phyloP scores from a whole-genome alignment of 495 filamentous ascomycete genomes.

The Letharia columbiana region DNA sequence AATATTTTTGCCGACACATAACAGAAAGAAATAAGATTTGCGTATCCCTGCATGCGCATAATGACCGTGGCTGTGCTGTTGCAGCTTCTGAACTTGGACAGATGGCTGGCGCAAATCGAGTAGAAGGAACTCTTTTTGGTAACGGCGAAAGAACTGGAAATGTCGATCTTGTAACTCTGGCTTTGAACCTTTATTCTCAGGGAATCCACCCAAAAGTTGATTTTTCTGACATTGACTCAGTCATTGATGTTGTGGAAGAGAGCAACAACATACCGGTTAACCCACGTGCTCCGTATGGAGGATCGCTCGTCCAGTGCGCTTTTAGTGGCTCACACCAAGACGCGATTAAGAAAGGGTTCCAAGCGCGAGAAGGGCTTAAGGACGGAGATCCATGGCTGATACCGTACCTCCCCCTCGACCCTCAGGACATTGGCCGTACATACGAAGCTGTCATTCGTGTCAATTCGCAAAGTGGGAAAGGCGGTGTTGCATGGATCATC shows the following conservation, averaged over 20 bases:
- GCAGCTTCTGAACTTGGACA: slow-evolving; percentile 88
- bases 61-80: slow-evolving; percentile 83
- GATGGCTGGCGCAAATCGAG: slow-evolving; percentile 94
- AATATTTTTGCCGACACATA: slow-evolving; percentile 84
- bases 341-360: slow-evolving; percentile 96
- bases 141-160: slow-evolving; percentile 96
- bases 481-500: slow-evolving; percentile 91
- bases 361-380: slow-evolving; percentile 49
- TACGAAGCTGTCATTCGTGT: slow-evolving; percentile 98
- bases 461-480: slow-evolving; percentile 94
- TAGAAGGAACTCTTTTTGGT: slow-evolving; percentile 91
- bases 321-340: slow-evolving; percentile 94
- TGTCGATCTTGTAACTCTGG: slow-evolving; percentile 90
- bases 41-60: slow-evolving; percentile 84
- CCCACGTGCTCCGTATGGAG: slow-evolving; percentile 80
- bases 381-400: slow-evolving; percentile 60
- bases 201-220: slow-evolving; percentile 82
- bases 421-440: slow-evolving; percentile 85
- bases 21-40: slow-evolving; percentile 72
- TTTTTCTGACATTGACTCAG: slow-evolving; percentile 79
- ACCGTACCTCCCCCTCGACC: slow-evolving; percentile 90
- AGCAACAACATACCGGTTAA: slow-evolving; percentile 94
- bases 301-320: slow-evolving; percentile 77
- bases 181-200: slow-evolving; percentile 93
- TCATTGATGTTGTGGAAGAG: slow-evolving; percentile 85